Evolutionary conservation across 2,329 filamentous ascomycete species (phyloP).

Genomic region (Calonectria crousiana): DNA sequence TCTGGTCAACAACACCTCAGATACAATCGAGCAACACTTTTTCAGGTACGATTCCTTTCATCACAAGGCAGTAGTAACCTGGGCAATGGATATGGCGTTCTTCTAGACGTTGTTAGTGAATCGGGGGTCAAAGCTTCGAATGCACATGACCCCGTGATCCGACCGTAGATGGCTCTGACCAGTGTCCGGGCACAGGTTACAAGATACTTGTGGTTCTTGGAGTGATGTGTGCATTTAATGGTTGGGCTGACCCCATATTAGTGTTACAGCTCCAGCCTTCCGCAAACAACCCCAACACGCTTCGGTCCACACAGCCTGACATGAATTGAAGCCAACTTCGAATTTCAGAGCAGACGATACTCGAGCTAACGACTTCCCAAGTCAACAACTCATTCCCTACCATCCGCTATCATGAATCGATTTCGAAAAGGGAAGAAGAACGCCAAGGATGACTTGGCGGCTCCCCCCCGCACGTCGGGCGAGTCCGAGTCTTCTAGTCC

Average conservation of each 20-base stretch:
- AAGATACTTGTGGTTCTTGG: not conserved
- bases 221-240: not conserved
- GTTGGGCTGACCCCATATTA: not conserved
- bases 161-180: not conserved
- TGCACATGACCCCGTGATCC: not conserved
- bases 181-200: not conserved
- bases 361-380: not conserved
- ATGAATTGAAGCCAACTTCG: slow-evolving; percentile 37
- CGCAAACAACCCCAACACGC: not conserved
- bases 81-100: not conserved
- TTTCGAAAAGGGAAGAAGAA: slow-evolving; percentile 79
- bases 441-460: slow-evolving; percentile 65
- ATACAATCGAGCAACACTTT: slow-evolving; percentile 9
- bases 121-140: not conserved
- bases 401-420: slow-evolving; percentile 73
- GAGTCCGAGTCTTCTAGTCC: slow-evolving; percentile 67
- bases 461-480: slow-evolving; percentile 61
- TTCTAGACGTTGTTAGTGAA: not conserved
- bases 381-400: not conserved
- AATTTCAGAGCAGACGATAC: slow-evolving; percentile 16
- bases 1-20: not conserved
- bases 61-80: too few relatives aligned
- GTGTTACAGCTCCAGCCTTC: not conserved
- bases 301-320: slow-evolving; percentile 15
- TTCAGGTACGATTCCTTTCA: slow-evolving; percentile 36